Conservation (phyloP, 768 basidiomycete species). For the Leccinum disarticulatum region DNA sequence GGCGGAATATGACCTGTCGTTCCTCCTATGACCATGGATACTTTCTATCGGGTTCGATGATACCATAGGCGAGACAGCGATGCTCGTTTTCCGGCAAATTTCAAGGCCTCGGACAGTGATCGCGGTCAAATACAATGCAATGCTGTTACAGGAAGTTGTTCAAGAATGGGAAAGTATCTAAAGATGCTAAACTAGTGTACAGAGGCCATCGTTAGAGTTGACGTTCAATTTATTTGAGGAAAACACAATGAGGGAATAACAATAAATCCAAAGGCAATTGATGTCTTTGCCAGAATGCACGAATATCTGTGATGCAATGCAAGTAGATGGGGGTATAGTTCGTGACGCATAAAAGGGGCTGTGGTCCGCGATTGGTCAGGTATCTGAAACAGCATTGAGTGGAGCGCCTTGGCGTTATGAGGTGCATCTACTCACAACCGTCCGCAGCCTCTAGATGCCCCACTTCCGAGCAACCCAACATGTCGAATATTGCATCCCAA, state of each 20-base stretch:
- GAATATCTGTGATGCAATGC: constrained; percentile 2
- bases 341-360: constrained; percentile 2
- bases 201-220: background rate
- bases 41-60: background rate
- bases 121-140: constrained; percentile 2
- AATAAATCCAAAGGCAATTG: background rate
- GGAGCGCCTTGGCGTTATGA: background rate
- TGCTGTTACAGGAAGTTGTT: background rate
- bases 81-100: background rate
- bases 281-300: constrained; percentile 7
- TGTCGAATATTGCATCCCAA: constrained; percentile 34
- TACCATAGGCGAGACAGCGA: background rate
- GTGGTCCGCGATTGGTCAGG: background rate
- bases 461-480: constrained; percentile 18
- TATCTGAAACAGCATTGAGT: constrained; percentile 9
- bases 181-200: background rate
- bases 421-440: constrained; percentile 14
- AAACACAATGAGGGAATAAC: background rate
- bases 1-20: background rate
- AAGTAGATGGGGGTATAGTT: constrained; percentile 3
- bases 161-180: background rate
- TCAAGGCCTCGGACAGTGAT: background rate
- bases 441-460: background rate
- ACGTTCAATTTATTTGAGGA: constrained; percentile 1
- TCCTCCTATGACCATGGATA: background rate